Evolutionary conservation across 2,329 filamentous ascomycete genomes (phyloP).

Genomic region (Thelonectria rubi): DNA sequence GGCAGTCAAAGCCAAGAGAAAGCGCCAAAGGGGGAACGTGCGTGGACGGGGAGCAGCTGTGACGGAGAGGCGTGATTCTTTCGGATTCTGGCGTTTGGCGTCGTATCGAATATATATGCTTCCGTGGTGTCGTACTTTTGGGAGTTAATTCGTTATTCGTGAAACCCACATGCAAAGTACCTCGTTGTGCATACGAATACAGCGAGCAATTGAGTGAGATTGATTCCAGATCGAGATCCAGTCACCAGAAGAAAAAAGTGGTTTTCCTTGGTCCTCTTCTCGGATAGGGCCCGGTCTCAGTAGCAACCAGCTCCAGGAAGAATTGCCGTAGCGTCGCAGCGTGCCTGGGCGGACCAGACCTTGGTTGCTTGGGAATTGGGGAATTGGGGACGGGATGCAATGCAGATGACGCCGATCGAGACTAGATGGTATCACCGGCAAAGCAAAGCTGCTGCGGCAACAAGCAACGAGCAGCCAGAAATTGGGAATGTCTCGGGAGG

Average conservation of each 20-base stretch:
- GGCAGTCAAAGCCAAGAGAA: neutral
- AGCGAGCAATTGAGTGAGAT: neutral
- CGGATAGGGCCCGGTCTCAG: conserved; percentile 4
- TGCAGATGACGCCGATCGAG: conserved; percentile 1
- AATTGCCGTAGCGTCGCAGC: conserved; percentile 11
- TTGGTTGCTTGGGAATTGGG: neutral
- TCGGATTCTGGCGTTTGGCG: neutral
- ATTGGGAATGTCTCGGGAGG: conserved; percentile 17
- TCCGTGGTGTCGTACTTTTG: neutral
- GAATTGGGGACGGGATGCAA: neutral
- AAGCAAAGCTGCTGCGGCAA: neutral
- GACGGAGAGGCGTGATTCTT: neutral
- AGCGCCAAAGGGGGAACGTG: neutral
- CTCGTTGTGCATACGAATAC: neutral
- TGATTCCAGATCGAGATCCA: conserved; percentile 1
- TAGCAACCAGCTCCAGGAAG: conserved; percentile 6
- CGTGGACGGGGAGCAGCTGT: neutral
- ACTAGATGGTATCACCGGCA: conserved; percentile 7
- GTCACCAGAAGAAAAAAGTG: neutral
- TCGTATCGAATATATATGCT: neutral
- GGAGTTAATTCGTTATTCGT: neutral
- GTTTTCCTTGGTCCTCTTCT: neutral
- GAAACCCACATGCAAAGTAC: neutral
- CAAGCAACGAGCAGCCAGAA: neutral
- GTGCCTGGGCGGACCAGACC: neutral